Percentiles rank a stretch among this genome's conserved stretches.
These are phyloP conservation scores for Eragrostis curvula DNA, from an alignment of 176 grass and related monocot genomes.

Conservation along the genomic window DNA sequence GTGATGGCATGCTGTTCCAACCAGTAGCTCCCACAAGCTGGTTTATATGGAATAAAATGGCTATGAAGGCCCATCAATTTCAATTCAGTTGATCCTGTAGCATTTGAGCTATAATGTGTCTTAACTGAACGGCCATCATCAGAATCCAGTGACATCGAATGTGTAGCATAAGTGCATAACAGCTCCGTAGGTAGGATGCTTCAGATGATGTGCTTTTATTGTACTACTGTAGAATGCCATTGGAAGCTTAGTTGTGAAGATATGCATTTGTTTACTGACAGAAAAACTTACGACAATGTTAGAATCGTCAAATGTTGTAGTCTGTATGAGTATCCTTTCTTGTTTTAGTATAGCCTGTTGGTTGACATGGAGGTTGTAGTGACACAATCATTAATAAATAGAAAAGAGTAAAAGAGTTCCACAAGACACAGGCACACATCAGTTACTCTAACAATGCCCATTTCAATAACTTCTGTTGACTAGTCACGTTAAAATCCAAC, in stretches of 20 bases:
- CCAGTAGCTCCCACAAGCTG: neutral
- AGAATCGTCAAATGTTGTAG: neutral
- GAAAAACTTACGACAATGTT: neutral
- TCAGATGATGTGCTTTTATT: neutral
- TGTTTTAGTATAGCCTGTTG: neutral
- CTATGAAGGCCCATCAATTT: neutral
- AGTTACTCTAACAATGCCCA: too few relatives aligned
- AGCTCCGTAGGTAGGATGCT: neutral
- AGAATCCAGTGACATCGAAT: neutral
- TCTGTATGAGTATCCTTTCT: neutral
- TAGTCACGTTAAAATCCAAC: too few relatives aligned
- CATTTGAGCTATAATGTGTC: neutral
- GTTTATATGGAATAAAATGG: neutral
- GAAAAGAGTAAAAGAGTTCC: neutral
- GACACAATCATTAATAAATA: neutral
- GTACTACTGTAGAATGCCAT: neutral
- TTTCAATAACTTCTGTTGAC: too few relatives aligned
- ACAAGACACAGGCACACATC: too few relatives aligned
- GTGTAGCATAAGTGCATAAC: neutral
- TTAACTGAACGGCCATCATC: neutral
- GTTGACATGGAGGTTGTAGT: neutral
- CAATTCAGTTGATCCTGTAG: neutral
- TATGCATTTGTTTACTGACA: constrained; percentile 28
- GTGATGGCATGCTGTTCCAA: constrained; percentile 38
- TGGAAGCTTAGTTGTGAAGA: constrained; percentile 7